Evolutionary conservation across 352 stramenopile species (phyloP), one percentile per base, ranked within the genome.

Genomic region (Globisporangium uncinulatum): DNA sequence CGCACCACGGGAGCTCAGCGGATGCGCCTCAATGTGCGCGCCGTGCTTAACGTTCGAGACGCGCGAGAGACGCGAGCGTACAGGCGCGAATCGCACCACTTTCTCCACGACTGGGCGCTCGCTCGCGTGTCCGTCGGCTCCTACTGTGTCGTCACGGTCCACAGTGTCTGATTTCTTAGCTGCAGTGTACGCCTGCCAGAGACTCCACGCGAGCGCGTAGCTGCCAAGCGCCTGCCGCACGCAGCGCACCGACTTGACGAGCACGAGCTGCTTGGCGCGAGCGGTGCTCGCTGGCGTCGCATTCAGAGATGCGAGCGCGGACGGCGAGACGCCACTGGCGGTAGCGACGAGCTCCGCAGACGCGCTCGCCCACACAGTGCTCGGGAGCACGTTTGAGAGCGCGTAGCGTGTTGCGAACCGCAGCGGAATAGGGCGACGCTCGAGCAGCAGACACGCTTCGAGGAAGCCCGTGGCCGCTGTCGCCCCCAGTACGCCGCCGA

Each of bases 361-460:
- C 29, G 82, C 54, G 21, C 70, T 82, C 45, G 56, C 66, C 81
- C 81, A 93, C 21, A 90, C 79, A 24, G 69, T 64, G 54, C 80
- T 91, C 7, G 79, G 79, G 32, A 88, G 9, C 0, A 87, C 46
- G 52, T 91, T 93, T 21, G 57, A 64, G n/a, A 70, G 46, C 17
- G 83, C 83, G 43, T 80, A 91, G 32, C 48, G 54, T 6, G 81
- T 48, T 13, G 83, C 83, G 44, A 91, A 89, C 2, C 71, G 76
- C 55, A 93, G 58, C 13, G 83, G 83, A 43, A 93, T 81, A 6
- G 83, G 83, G 1, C 74, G 71, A 2, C 69, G 73, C 46, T 79
- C 67, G 17, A 90, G 51, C 52, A 73, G 66, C 17, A 87, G 34
- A 51, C 79, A 93, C 19, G 63, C 80, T 61, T 93, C 83, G 2